phyloP scores from a whole-genome alignment of 139 green algal genomes.

The Eudorina sp. region DNA sequence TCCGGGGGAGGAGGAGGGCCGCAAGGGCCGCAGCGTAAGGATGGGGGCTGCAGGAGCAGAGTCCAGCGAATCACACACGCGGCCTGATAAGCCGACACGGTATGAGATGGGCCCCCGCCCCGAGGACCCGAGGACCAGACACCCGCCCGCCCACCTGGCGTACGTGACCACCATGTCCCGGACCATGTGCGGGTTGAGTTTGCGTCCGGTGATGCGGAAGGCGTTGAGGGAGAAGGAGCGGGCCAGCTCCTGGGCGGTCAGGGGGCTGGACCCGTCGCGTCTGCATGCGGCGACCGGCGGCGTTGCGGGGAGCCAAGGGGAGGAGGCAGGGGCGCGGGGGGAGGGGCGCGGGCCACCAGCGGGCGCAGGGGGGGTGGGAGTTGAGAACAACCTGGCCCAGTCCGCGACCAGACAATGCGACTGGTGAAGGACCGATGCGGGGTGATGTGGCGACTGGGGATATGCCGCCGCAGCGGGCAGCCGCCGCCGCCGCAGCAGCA shows the following conservation, averaged over 20 bases:
- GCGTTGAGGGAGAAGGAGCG: slow-evolving; percentile 29
- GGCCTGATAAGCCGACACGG: neutral
- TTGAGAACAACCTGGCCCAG: neutral
- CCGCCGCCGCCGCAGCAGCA: too few relatives aligned
- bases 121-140: too few relatives aligned
- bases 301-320: too few relatives aligned
- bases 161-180: slow-evolving; percentile 35
- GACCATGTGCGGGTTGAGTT: slow-evolving; percentile 33
- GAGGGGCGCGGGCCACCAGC: neutral
- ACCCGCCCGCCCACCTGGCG: neutral
- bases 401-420: neutral
- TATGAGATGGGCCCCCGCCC: too few relatives aligned
- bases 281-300: neutral
- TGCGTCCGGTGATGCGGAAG: slow-evolving; percentile 17
- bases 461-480: too few relatives aligned
- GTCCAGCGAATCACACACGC: neutral
- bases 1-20: too few relatives aligned
- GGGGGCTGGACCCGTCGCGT: slow-evolving; percentile 18
- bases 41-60: neutral
- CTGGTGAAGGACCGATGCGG: too few relatives aligned
- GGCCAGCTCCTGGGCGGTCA: slow-evolving; percentile 1
- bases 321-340: neutral
- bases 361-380: neutral
- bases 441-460: too few relatives aligned
- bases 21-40: neutral